Percentiles rank a stretch among this genome's conserved stretches.
These are phyloP conservation scores for Candida maltosa DNA, from an alignment of 805 yeast genomes.

Conservation along the genomic window DNA sequence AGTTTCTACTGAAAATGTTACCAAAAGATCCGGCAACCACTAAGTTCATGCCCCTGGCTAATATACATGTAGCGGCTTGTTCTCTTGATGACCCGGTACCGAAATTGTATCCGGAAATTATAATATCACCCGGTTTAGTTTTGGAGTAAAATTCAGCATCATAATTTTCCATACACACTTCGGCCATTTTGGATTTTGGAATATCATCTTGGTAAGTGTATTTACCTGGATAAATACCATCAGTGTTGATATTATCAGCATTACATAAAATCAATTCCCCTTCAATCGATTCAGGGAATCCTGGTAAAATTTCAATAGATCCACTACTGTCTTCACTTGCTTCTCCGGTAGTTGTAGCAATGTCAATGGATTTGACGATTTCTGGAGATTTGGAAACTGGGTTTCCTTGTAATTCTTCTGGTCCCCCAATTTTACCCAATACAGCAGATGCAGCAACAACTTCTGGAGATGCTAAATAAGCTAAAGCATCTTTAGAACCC, in stretches of 20 bases:
- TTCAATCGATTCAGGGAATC: constrained; percentile 83
- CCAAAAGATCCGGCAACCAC: constrained; percentile 98
- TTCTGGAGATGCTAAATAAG: constrained; percentile 94
- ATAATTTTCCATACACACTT: constrained; percentile 99
- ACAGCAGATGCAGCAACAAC: constrained; percentile 98
- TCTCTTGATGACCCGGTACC: constrained; percentile 99
- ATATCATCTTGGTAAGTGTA: constrained; percentile 98
- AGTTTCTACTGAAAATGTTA: constrained; percentile 92
- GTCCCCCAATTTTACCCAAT: constrained; percentile 90
- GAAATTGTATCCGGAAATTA: constrained; percentile 89
- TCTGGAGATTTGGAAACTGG: constrained; percentile 44
- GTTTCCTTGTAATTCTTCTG: constrained; percentile 74
- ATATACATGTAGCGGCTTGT: constrained; percentile 97
- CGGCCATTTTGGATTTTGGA: constrained; percentile 92
- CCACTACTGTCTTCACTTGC: constrained; percentile 19
- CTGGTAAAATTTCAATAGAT: constrained; percentile 72
- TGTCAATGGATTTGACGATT: constrained; percentile 43
- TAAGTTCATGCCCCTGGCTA: constrained; percentile 88
- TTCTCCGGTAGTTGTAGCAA: constrained; percentile 26
- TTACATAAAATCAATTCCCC: constrained; percentile 96
- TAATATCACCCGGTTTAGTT: constrained; percentile 83
- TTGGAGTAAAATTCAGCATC: constrained; percentile 83
- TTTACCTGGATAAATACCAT: constrained; percentile 98
- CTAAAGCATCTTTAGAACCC: constrained; percentile 97
- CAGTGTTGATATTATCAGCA: constrained; percentile 95